Percentiles rank a stretch among this genome's conserved stretches.
Evolutionary conservation across 148 eudicot genomes (phyloP).

Genomic region (Arctostaphylos glauca): DNA sequence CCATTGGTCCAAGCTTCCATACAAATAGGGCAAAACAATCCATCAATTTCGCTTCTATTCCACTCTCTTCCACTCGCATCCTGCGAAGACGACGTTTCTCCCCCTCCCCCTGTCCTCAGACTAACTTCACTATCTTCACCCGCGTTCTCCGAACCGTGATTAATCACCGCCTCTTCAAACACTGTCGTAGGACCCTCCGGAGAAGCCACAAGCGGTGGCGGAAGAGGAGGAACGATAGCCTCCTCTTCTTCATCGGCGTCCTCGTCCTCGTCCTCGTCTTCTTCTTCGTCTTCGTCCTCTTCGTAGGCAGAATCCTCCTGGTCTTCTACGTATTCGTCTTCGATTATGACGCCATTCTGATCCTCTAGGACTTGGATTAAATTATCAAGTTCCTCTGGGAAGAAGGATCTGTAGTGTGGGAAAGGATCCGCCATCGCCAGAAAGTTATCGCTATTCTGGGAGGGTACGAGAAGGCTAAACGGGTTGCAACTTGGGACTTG

Average conservation of each 20-base stretch:
- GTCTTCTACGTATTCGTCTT: not conserved
- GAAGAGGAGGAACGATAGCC: not conserved
- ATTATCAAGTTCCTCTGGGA: no score
- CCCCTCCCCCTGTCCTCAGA: slow-evolving; percentile 13
- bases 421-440: not conserved
- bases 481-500: not conserved
- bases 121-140: slow-evolving; percentile 18
- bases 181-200: not conserved
- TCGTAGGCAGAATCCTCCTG: slow-evolving; percentile 6
- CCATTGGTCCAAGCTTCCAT: slow-evolving; percentile 65
- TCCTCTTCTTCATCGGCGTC: slow-evolving; percentile 21
- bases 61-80: slow-evolving; percentile 20
- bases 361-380: not conserved
- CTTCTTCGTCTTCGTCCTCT: slow-evolving; percentile 12
- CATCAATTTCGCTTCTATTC: slow-evolving; percentile 52
- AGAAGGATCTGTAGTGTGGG: not conserved
- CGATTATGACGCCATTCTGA: not conserved
- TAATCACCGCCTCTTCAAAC: not conserved
- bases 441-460: not conserved
- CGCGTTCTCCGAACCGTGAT: slow-evolving; percentile 2
- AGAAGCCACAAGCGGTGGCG: slow-evolving; percentile 5
- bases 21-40: slow-evolving; percentile 75
- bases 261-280: slow-evolving; percentile 6
- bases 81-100: slow-evolving; percentile 9
- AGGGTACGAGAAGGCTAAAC: not conserved